Conservation (phyloP, 805 yeast species). For the Pichia californica region DNA sequence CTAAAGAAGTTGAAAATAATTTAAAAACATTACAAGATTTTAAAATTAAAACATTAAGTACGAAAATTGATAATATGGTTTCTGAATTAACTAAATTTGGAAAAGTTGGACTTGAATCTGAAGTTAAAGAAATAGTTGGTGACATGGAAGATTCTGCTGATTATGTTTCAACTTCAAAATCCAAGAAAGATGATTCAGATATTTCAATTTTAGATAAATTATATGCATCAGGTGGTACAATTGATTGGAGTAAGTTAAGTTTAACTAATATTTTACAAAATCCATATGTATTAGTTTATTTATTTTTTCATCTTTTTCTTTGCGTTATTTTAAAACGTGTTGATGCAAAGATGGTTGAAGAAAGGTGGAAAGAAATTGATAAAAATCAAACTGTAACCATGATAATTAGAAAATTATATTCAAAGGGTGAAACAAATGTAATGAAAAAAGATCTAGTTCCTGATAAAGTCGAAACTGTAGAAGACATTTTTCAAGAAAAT, state of each 20-base stretch:
- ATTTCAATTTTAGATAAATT: constrained; percentile 1
- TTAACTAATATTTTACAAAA: constrained; percentile 11
- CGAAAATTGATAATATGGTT: constrained; percentile 11
- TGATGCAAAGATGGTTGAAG: constrained; percentile 19
- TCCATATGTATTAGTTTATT: constrained; percentile 20
- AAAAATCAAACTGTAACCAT: constrained; percentile 21
- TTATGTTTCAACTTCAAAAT: too few species aligned
- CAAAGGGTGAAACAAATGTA: constrained; percentile 13
- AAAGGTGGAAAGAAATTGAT: constrained; percentile 26
- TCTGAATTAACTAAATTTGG: neutral
- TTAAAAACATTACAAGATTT: constrained; percentile 29
- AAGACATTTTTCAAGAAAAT: neutral
- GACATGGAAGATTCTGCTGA: neutral
- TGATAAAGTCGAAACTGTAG: too few species aligned
- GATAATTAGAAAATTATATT: constrained; percentile 17
- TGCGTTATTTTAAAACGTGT: constrained; percentile 13
- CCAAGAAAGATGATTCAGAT: neutral
- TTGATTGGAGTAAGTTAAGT: constrained; percentile 8
- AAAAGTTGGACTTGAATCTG: neutral
- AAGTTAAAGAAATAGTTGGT: neutral
- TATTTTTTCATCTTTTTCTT: constrained; percentile 17
- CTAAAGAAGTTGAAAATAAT: constrained; percentile 63
- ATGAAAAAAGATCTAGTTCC: neutral
- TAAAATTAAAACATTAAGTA: constrained; percentile 28
- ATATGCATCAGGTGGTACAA: constrained; percentile 7